Conservation (phyloP, 768 basidiomycete species). For the Tephrocybe sp. region DNA sequence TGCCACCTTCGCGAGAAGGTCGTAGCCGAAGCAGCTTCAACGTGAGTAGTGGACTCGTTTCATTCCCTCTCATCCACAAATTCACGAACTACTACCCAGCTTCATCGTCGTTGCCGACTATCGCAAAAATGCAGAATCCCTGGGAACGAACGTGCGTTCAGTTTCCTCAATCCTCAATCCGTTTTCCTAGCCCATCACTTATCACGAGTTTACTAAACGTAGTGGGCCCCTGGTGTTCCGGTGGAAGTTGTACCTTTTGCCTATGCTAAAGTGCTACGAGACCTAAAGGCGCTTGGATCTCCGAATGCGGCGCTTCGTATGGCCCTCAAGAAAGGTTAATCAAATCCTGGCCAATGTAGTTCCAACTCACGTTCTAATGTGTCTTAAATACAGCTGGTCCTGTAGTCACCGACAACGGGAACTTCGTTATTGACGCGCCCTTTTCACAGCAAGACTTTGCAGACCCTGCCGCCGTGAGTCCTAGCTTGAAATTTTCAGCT, state of each 20-base stretch:
- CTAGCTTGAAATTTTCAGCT: background rate
- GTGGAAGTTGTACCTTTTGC: conserved; percentile 98
- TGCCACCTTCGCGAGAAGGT: conserved; percentile 98
- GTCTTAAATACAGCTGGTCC: conserved; percentile 65
- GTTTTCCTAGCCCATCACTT: background rate
- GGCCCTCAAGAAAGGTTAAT: conserved; percentile 74
- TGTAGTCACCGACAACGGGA: conserved; percentile 95
- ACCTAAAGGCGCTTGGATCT: conserved; percentile 58
- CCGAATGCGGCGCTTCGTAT: conserved; percentile 82
- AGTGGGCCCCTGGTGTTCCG: conserved; percentile 90
- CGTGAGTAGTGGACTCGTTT: conserved; percentile 46
- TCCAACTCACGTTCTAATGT: background rate
- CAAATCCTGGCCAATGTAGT: background rate
- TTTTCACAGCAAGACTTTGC: conserved; percentile 69
- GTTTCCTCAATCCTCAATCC: background rate
- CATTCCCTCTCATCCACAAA: background rate
- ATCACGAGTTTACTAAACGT: background rate
- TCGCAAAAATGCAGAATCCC: conserved; percentile 82
- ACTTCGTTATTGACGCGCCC: conserved; percentile 96
- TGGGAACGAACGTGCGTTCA: conserved; percentile 76
- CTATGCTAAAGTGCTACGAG: conserved; percentile 82
- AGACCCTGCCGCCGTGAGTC: conserved; percentile 58
- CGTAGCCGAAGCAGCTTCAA: conserved; percentile 91
- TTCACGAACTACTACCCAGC: conserved; percentile 29
- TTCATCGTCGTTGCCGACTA: conserved; percentile 94